Evolutionary conservation across 139 green algal genomes (phyloP), one percentile per base, ranked within the genome.

Genomic region (Haematococcus sp.): DNA sequence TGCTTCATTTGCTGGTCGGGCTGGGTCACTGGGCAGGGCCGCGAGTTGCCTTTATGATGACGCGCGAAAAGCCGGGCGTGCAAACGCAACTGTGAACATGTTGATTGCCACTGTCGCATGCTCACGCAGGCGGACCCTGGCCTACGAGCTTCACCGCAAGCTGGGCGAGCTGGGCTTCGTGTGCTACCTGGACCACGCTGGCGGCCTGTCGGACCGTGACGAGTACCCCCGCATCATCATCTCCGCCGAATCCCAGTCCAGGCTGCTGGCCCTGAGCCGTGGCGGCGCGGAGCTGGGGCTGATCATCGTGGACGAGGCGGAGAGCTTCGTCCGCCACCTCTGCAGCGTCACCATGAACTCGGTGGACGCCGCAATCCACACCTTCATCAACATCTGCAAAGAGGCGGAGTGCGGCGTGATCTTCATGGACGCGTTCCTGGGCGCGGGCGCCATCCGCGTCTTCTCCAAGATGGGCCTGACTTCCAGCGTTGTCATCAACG

Each of bases 81-180:
- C n/a, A n/a, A n/a, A n/a, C n/a, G n/a, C n/a, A n/a, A n/a, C n/a
- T n/a, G n/a, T n/a, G n/a, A n/a, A n/a, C n/a, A n/a, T n/a, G n/a
- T n/a, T n/a, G n/a, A n/a, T n/a, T n/a, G n/a, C n/a, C n/a, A n/a
- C n/a, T n/a, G n/a, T n/a, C n/a, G n/a, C n/a, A 49, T 49, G 40
- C 40, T 11, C 40, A 11, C 40, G 40, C 40, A 49, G 71, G 20
- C 71, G 70, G 59, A 70, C 58, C 9, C 59, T 76, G 34, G 71
- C 71, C 15, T 46, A 55, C 1, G 55, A 76, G 51, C 25, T 64
- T 33, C n/a, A 49, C 1, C 31, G 51, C 0, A 76, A 76, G 71
- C 71, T 76, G n/a, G 56, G 44, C 17, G 33, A 30, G 4, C 63
- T 64, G 4, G 71, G 59, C 58, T 70, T 76, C 35, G 35, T 61